Evolutionary conservation across 306 rosid species (phyloP).

Genomic region (Vachellia collinsii): DNA sequence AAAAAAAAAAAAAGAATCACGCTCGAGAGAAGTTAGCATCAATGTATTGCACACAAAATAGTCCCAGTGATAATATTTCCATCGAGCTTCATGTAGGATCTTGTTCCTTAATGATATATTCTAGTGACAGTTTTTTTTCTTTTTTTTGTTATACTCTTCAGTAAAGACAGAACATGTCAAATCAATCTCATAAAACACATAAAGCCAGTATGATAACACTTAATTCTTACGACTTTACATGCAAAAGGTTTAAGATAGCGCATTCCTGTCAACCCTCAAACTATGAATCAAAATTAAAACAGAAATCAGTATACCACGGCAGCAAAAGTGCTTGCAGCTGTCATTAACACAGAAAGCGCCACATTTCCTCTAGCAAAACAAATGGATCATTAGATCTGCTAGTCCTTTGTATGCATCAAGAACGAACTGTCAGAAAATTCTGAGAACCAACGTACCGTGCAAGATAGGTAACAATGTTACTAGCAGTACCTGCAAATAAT

Average conservation of each 20-base stretch:
- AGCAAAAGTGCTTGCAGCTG: constrained; percentile 80
- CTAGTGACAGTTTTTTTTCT: neutral
- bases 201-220: neutral
- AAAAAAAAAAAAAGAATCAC: neutral
- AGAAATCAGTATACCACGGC: constrained; percentile 62
- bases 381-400: constrained; percentile 33
- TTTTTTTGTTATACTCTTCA: neutral
- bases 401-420: constrained; percentile 3
- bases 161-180: constrained; percentile 1
- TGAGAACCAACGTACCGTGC: constrained; percentile 64
- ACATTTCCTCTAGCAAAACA: constrained; percentile 76
- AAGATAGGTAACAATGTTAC: constrained; percentile 85
- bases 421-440: constrained; percentile 27
- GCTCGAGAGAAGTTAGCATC: constrained; percentile 13
- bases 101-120: constrained; percentile 2
- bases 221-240: constrained; percentile 16
- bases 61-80: neutral
- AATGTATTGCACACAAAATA: neutral
- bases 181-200: neutral
- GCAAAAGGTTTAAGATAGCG: constrained; percentile 1
- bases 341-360: constrained; percentile 89
- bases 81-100: constrained; percentile 4
- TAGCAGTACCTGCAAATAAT: constrained; percentile 83
- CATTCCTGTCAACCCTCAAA: constrained; percentile 4
- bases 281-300: constrained; percentile 20